Base-by-base conservation (phyloP, 2,329 filamentous ascomycete genomes). In the Aspergillus sp. region DNA sequence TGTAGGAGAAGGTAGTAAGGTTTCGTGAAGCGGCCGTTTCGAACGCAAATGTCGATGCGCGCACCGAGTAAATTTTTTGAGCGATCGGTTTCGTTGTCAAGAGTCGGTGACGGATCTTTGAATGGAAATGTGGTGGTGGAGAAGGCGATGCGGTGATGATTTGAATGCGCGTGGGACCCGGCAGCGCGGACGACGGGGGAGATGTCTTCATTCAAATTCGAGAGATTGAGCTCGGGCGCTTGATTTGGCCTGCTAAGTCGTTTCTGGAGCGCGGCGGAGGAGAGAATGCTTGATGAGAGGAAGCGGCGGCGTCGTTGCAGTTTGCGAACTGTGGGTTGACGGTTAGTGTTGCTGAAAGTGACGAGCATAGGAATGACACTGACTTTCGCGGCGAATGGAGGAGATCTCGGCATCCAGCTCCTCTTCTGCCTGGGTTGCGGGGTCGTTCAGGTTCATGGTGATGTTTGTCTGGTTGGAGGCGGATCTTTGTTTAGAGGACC, bases 91-190 rank as follows among this genome's bases (percentile, higher is more conserved):
- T 70, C 66, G 31, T 3, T 25, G 11, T 31, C 50, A 1, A 60
- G 30, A 23, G 68, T 70, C 2, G 79, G 76, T 0, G 76, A 76
- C 3, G 80, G 80, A 55, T 82, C 80, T 54, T 72, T 75, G 66
- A 81, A 82, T 4, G 79, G 79, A 60, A 82, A 82, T 3, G 78
- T 71, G 1, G 80, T 82, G 11, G 77, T 72, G 6, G 79, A 78
- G 67, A 80, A 80, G 3, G 77, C 77, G 51, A 82, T 72, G 38
- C 79, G 78, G 68, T 81, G 72, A 65, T 79, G 72, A 58, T 81
- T 81, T 4, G 71, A 68, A 57, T 74, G 63, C 34, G 71, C 63
- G 63, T 80, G 77, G 46, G 69, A 70, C 19, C 64, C 70, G 43
- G 74, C 70, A 31, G 71, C 64, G 30, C 66, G 62, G 22, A 76